Conservation (phyloP, 2,329 filamentous ascomycete genomes). For the Periconia sp. region DNA sequence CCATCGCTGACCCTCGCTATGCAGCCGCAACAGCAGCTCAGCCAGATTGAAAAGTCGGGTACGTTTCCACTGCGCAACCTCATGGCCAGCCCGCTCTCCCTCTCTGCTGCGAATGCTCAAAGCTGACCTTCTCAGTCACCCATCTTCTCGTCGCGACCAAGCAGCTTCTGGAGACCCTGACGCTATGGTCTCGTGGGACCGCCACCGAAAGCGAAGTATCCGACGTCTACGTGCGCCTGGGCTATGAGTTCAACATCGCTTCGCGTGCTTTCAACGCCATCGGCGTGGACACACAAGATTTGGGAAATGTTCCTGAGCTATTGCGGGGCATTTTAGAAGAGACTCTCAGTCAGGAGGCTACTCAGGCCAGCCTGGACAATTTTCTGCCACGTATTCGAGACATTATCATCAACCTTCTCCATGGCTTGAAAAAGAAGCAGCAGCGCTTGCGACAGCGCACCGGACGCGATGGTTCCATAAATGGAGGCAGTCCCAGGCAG, state of each 20-base stretch:
- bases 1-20: slow-evolving; percentile 21
- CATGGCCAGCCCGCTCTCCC: background rate
- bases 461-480: slow-evolving; percentile 49
- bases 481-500: slow-evolving; percentile 43
- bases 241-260: slow-evolving; percentile 99
- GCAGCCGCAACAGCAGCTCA: slow-evolving; percentile 74
- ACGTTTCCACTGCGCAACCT: background rate
- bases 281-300: slow-evolving; percentile 89
- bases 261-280: slow-evolving; percentile 96
- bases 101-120: background rate
- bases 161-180: slow-evolving; percentile 94
- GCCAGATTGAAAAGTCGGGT: slow-evolving; percentile 92
- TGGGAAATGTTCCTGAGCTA: slow-evolving; percentile 92
- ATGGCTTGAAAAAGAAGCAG: slow-evolving; percentile 96
- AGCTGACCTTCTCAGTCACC: slow-evolving; percentile 49
- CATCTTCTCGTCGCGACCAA: slow-evolving; percentile 97
- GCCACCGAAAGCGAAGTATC: slow-evolving; percentile 95
- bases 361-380: slow-evolving; percentile 86
- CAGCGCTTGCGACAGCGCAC: slow-evolving; percentile 72
- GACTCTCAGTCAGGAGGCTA: slow-evolving; percentile 94
- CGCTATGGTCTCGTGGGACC: slow-evolving; percentile 92
- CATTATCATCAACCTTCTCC: slow-evolving; percentile 96
- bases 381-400: slow-evolving; percentile 94
- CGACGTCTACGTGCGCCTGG: slow-evolving; percentile 94
- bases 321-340: slow-evolving; percentile 90